Percentiles rank a stretch among this genome's conserved stretches.
Conservation (phyloP, 805 yeast species). For the Wickerhamiella musiphila region DNA sequence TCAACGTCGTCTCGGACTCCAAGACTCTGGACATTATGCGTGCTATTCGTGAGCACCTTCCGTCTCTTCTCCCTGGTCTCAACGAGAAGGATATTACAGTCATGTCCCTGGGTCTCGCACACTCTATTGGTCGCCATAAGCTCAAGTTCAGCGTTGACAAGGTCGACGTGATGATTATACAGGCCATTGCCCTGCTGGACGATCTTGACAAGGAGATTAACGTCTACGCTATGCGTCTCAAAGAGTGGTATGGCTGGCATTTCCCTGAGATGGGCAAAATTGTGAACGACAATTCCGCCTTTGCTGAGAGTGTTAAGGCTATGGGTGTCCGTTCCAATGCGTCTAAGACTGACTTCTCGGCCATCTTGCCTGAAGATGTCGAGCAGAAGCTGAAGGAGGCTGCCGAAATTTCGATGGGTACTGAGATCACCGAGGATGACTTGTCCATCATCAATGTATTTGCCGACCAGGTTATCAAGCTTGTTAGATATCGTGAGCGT, state of each 20-base stretch:
- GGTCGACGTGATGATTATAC: slow-evolving; percentile 98
- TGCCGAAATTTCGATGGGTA: slow-evolving; percentile 99
- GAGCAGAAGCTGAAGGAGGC: slow-evolving; percentile 88
- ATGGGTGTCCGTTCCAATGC: slow-evolving; percentile 94
- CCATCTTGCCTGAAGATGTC: slow-evolving; percentile 78
- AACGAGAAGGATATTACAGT: slow-evolving; percentile 69
- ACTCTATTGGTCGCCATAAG: slow-evolving; percentile 96
- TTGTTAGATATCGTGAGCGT: slow-evolving; percentile 93
- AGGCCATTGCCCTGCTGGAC: slow-evolving; percentile 92
- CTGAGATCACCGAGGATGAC: slow-evolving; percentile 88
- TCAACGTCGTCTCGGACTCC: slow-evolving; percentile 82
- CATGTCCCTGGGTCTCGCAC: slow-evolving; percentile 97
- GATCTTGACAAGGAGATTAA: slow-evolving; percentile 95
- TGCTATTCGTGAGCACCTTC: slow-evolving; percentile 86
- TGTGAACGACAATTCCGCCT: slow-evolving; percentile 88
- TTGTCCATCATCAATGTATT: slow-evolving; percentile 72
- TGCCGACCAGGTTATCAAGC: slow-evolving; percentile 92
- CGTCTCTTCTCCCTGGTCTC: slow-evolving; percentile 87
- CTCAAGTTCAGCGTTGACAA: slow-evolving; percentile 94
- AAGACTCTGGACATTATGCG: slow-evolving; percentile 88
- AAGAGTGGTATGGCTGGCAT: slow-evolving; percentile 99
- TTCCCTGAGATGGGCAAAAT: slow-evolving; percentile 98
- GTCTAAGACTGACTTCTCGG: slow-evolving; percentile 74
- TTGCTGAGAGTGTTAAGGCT: slow-evolving; percentile 78
- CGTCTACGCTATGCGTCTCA: slow-evolving; percentile 96